phyloP scores from a whole-genome alignment of 163 green algal species.

The Scenedesmus sp. region DNA sequence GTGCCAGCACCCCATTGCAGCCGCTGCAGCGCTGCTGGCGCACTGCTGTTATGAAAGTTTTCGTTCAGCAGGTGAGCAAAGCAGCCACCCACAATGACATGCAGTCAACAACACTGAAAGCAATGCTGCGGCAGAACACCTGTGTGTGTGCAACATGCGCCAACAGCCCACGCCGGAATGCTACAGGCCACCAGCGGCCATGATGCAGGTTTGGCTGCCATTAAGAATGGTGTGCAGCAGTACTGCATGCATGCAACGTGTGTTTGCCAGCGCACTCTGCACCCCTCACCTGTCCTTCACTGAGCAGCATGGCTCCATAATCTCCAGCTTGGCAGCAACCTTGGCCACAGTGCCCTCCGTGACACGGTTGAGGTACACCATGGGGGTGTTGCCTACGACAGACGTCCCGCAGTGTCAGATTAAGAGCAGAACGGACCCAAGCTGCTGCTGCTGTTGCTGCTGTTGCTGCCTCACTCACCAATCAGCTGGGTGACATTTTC shows the following conservation, averaged over 20 bases:
- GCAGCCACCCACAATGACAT: neutral
- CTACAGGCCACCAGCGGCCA: neutral
- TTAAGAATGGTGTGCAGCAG: neutral
- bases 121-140: too few species aligned
- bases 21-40: too few species aligned
- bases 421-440: neutral
- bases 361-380: slow-evolving; percentile 97
- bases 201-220: neutral
- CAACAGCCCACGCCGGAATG: too few species aligned
- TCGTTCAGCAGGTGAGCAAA: neutral
- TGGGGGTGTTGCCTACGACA: slow-evolving; percentile 89
- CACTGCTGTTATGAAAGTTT: too few species aligned
- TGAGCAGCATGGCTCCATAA: slow-evolving; percentile 95
- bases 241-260: neutral
- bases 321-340: slow-evolving; percentile 95
- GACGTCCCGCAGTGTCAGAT: neutral
- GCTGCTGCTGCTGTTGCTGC: neutral
- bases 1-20: too few species aligned
- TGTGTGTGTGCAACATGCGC: too few species aligned
- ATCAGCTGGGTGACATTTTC: slow-evolving; percentile 89
- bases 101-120: too few species aligned
- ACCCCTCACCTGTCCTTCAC: slow-evolving; percentile 90
- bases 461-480: slow-evolving; percentile 60
- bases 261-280: neutral
- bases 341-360: slow-evolving; percentile 73